phyloP scores from a whole-genome alignment of 2,329 filamentous ascomycete genomes.

The Pseudocercospora vitis region DNA sequence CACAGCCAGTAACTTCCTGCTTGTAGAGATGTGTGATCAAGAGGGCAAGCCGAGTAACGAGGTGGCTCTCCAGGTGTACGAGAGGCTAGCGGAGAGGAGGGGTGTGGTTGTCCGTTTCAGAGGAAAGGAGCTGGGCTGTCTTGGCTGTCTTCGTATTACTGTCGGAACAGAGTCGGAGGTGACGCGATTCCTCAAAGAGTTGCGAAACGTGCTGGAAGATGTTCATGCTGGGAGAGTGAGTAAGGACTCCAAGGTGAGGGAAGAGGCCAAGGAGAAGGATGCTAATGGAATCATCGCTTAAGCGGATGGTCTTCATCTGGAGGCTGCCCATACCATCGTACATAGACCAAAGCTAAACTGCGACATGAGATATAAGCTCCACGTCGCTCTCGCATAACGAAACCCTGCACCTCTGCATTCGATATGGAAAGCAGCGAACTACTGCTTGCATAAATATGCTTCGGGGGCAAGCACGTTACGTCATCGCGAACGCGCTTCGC shows the following conservation, averaged over 20 bases:
- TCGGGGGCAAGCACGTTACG: too few species aligned
- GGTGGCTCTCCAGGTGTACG: constrained; percentile 76
- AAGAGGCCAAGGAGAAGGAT: constrained; percentile 50
- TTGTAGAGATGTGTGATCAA: constrained; percentile 81
- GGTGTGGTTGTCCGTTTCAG: constrained; percentile 93
- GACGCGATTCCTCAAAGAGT: constrained; percentile 69
- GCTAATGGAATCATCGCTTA: constrained; percentile 52
- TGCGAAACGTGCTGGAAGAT: constrained; percentile 55
- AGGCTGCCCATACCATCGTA: too few species aligned
- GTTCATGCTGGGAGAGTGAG: constrained; percentile 44
- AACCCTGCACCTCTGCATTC: too few species aligned
- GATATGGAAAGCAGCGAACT: too few species aligned
- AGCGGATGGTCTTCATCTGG: too few species aligned
- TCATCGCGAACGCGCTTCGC: constrained; percentile 7
- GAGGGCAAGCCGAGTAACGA: constrained; percentile 74
- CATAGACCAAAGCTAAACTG: background rate
- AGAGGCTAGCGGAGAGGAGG: constrained; percentile 76
- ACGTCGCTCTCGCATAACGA: too few species aligned
- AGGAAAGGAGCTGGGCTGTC: constrained; percentile 86
- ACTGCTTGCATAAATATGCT: too few species aligned
- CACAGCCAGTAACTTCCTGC: constrained; percentile 78
- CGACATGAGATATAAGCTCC: background rate
- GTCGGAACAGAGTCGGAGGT: constrained; percentile 89
- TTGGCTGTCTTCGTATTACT: constrained; percentile 86
- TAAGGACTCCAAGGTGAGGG: constrained; percentile 33